These are phyloP conservation scores for Tremella mesenterica DNA, from an alignment of 768 basidiomycete genomes.

Conservation along the genomic window DNA sequence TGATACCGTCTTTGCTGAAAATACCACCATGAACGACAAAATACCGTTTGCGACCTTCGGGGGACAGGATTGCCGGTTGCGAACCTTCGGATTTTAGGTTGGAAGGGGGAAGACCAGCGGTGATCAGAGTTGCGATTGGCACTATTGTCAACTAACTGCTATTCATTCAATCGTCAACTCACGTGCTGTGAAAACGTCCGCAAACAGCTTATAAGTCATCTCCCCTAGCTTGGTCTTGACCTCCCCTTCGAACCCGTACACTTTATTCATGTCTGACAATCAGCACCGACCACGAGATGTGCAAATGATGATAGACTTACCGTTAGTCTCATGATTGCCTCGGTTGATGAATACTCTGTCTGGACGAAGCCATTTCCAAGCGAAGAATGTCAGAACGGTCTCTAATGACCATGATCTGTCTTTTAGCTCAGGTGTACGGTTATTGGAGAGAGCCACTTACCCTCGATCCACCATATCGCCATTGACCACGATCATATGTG, in stretches of 20 bases:
- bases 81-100: conserved; percentile 44
- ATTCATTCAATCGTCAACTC: conserved; percentile 36
- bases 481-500: conserved; percentile 54
- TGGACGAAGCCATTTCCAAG: conserved; percentile 96
- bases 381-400: conserved; percentile 79
- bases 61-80: conserved; percentile 60
- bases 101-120: conserved; percentile 56
- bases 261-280: conserved; percentile 71
- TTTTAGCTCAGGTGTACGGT: conserved; percentile 37
- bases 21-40: conserved; percentile 89
- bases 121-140: conserved; percentile 78
- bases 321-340: conserved; percentile 64
- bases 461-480: conserved; percentile 80
- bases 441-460: conserved; percentile 68
- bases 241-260: conserved; percentile 57
- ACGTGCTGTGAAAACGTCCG: conserved; percentile 86
- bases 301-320: conserved; percentile 6
- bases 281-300: neutral
- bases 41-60: conserved; percentile 74
- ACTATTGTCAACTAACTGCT: conserved; percentile 50
- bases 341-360: conserved; percentile 84
- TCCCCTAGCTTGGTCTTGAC: conserved; percentile 94
- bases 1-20: conserved; percentile 91
- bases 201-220: conserved; percentile 90
- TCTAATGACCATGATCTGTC: conserved; percentile 43